Percentiles rank a stretch among this genome's conserved stretches.
These are phyloP conservation scores for Domatiomyces catenatus DNA, from an alignment of 2,329 filamentous ascomycete genomes.

Conservation along the genomic window DNA sequence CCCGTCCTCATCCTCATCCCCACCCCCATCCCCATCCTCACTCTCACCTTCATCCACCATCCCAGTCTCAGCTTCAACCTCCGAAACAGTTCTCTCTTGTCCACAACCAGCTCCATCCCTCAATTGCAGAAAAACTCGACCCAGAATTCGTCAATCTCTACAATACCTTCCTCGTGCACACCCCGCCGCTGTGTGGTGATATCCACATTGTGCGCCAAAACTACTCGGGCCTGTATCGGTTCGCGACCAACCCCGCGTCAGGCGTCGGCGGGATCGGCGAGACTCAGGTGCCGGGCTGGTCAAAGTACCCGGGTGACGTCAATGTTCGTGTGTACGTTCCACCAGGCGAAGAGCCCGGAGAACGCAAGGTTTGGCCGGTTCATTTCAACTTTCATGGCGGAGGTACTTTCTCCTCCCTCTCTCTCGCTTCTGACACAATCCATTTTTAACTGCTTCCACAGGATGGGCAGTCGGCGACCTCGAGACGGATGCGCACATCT, in stretches of 20 bases:
- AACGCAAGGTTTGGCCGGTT: constrained; percentile 16
- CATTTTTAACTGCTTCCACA: constrained; percentile 3
- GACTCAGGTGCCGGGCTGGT: constrained; percentile 15
- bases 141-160: constrained; percentile 16
- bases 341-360: constrained; percentile 14
- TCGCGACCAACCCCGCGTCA: constrained; percentile 13
- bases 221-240: constrained; percentile 14
- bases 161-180: constrained; percentile 15
- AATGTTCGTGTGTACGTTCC: constrained; percentile 17
- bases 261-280: constrained; percentile 17
- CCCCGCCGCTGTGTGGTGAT: constrained; percentile 10
- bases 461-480: constrained; percentile 17
- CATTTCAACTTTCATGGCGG: constrained; percentile 18
- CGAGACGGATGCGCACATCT: constrained; percentile 16
- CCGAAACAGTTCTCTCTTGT: background rate
- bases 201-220: constrained; percentile 15
- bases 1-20: background rate
- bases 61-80: background rate
- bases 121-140: constrained; percentile 14
- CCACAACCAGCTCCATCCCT: constrained; percentile 12
- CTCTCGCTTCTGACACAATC: background rate
- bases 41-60: background rate
- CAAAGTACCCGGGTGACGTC: constrained; percentile 16
- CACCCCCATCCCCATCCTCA: background rate
- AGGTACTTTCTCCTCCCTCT: constrained; percentile 4